These are phyloP conservation scores for Singerocomus inundabilis DNA, from an alignment of 1,284 basidiomycete genomes.

Conservation along the genomic window DNA sequence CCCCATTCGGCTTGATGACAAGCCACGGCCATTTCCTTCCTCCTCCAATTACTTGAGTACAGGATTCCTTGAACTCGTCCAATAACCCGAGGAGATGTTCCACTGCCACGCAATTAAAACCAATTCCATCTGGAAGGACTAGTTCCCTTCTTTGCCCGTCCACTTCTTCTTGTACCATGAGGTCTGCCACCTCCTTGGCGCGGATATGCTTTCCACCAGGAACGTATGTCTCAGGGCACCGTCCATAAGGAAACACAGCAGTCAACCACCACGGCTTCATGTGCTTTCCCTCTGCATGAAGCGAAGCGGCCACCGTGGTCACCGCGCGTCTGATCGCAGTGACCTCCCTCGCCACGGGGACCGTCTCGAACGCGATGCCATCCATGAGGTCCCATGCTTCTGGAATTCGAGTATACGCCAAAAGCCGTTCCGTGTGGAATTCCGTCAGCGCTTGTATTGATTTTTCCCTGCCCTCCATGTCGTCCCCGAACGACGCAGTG, in stretches of 20 bases:
- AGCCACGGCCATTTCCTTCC: conserved; percentile 45
- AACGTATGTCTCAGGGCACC: conserved; percentile 43
- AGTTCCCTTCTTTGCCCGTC: conserved; percentile 17
- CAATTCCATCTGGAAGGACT: conserved; percentile 49
- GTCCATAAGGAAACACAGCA: conserved; percentile 62
- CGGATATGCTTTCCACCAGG: conserved; percentile 28
- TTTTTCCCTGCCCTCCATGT: conserved; percentile 25
- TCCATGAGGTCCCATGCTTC: conserved; percentile 59
- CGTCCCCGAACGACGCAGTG: conserved; percentile 44
- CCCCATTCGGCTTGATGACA: conserved; percentile 75
- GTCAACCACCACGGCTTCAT: conserved; percentile 81
- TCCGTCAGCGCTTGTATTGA: conserved; percentile 54
- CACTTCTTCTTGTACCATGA: conserved; percentile 27
- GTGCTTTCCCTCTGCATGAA: conserved; percentile 5
- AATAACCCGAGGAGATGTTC: conserved; percentile 40
- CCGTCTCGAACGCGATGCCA: conserved; percentile 76
- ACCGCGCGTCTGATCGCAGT: conserved; percentile 60
- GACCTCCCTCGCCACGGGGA: conserved; percentile 69
- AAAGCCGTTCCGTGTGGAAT: conserved; percentile 70
- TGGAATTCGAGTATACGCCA: conserved; percentile 47
- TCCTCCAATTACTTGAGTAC: conserved; percentile 13
- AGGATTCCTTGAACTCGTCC: conserved; percentile 31
- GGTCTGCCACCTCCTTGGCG: conserved; percentile 39
- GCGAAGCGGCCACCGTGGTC: conserved; percentile 3
- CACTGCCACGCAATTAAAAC: conserved; percentile 69